Evolutionary conservation across 1,139 yeast genomes (phyloP).

Genomic region (Diutina neorugosa): DNA sequence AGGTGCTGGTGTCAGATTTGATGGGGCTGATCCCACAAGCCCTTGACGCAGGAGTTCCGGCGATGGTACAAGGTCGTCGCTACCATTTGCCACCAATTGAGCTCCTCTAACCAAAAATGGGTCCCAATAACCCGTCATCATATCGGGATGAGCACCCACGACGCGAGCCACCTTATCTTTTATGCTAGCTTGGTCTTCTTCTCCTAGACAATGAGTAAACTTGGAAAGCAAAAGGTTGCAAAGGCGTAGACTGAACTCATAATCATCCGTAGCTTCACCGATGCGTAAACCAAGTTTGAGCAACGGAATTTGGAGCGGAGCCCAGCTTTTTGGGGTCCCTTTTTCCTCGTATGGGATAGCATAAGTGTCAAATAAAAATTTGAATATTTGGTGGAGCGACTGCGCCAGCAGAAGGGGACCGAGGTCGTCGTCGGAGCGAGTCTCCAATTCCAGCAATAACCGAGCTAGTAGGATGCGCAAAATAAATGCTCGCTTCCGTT

Average conservation of each 20-base stretch:
- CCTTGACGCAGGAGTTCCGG: neutral
- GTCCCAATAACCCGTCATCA: slow-evolving; percentile 47
- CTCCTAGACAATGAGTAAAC: slow-evolving; percentile 35
- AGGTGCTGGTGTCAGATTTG: neutral
- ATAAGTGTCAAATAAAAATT: slow-evolving; percentile 28
- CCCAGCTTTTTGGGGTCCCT: slow-evolving; percentile 30
- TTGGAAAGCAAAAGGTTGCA: slow-evolving; percentile 43
- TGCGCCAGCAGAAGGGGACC: slow-evolving; percentile 4
- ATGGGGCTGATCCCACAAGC: neutral
- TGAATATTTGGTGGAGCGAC: slow-evolving; percentile 19
- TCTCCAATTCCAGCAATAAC: slow-evolving; percentile 30
- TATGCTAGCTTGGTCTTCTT: slow-evolving; percentile 23
- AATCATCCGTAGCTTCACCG: slow-evolving; percentile 39
- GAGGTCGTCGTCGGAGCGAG: slow-evolving; percentile 4
- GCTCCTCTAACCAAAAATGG: slow-evolving; percentile 43
- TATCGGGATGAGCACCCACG: slow-evolving; percentile 8
- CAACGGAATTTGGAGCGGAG: slow-evolving; percentile 42
- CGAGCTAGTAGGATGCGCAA: slow-evolving; percentile 47
- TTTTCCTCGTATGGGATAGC: slow-evolving; percentile 25
- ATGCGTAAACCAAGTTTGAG: slow-evolving; percentile 43
- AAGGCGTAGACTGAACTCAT: slow-evolving; percentile 31
- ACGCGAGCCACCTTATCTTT: slow-evolving; percentile 17
- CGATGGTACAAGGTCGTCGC: slow-evolving; percentile 19
- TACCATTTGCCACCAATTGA: slow-evolving; percentile 9
- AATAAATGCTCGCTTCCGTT: slow-evolving; percentile 60